A percentile compares a stretch with the other conserved stretches of the same genome.
These are phyloP conservation scores for Cochlearia excelsa DNA, from an alignment of 345 rosid species.

Conservation along the genomic window DNA sequence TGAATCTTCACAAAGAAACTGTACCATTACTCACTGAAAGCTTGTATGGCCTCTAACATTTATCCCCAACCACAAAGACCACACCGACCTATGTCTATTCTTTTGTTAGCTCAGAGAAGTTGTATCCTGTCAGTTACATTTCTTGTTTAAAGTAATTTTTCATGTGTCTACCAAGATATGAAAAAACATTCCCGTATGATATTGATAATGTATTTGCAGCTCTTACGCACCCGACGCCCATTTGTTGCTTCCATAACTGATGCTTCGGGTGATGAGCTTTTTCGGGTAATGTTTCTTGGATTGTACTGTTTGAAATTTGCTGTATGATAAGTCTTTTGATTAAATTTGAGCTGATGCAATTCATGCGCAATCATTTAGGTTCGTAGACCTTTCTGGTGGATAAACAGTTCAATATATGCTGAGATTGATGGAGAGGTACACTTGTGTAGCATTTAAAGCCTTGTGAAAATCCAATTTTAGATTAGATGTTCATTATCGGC, in stretches of 20 bases:
- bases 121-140: background rate
- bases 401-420: conserved; percentile 88
- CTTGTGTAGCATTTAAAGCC: conserved; percentile 9
- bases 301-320: conserved; percentile 18
- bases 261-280: conserved; percentile 69
- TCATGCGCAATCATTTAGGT: conserved; percentile 50
- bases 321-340: conserved; percentile 13
- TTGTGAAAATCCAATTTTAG: conserved; percentile 3
- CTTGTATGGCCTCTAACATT: conserved; percentile 2
- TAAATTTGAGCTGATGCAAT: conserved; percentile 31
- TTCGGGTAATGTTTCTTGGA: conserved; percentile 55
- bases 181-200: conserved; percentile 7
- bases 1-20: background rate
- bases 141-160: conserved; percentile 5
- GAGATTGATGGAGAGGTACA: conserved; percentile 87
- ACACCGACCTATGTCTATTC: background rate
- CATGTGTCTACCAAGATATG: conserved; percentile 9
- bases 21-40: background rate
- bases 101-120: conserved; percentile 5
- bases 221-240: conserved; percentile 85
- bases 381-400: conserved; percentile 95
- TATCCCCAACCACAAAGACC: background rate
- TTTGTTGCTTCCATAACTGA: conserved; percentile 78
- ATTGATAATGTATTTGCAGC: conserved; percentile 38
- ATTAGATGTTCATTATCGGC: background rate